Conservation (phyloP, 2,329 filamentous ascomycete genomes). For the Hansfordia pulvinata region DNA sequence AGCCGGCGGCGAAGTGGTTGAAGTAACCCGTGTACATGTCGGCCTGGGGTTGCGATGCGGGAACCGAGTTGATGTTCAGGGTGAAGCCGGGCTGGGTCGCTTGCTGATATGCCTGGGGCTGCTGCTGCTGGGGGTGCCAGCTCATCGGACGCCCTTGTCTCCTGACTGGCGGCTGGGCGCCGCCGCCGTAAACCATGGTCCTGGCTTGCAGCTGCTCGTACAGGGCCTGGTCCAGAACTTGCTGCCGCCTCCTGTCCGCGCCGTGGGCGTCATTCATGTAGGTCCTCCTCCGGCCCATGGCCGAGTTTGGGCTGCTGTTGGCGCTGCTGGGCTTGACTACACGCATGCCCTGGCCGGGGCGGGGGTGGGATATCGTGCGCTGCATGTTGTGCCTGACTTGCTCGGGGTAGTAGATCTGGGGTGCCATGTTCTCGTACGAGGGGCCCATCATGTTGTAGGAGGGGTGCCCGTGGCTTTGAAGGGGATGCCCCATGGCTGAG, state of each 20-base stretch:
- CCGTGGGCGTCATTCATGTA: slow-evolving; percentile 35
- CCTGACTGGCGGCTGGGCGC: slow-evolving; percentile 18
- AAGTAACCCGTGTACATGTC: slow-evolving; percentile 37
- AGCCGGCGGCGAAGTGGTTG: slow-evolving; percentile 35
- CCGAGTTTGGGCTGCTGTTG: slow-evolving; percentile 52
- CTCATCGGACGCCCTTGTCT: slow-evolving; percentile 48
- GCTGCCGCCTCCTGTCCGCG: slow-evolving; percentile 27
- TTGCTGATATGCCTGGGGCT: slow-evolving; percentile 20
- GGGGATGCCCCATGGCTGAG: too few relatives aligned
- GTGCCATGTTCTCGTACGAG: too few relatives aligned
- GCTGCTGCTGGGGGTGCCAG: slow-evolving; percentile 51
- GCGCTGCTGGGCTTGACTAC: slow-evolving; percentile 53
- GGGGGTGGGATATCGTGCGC: too few relatives aligned
- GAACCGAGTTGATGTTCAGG: slow-evolving; percentile 38
- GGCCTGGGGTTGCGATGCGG: slow-evolving; percentile 42
- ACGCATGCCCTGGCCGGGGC: too few relatives aligned
- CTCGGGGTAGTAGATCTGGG: too few relatives aligned
- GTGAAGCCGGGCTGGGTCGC: slow-evolving; percentile 28
- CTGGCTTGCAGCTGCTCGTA: slow-evolving; percentile 21
- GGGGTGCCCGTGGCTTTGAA: too few relatives aligned
- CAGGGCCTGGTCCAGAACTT: slow-evolving; percentile 29
- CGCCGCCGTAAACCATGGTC: slow-evolving; percentile 10
- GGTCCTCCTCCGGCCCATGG: slow-evolving; percentile 39
- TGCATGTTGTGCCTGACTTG: too few relatives aligned
- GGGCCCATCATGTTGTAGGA: too few relatives aligned